Evolutionary conservation across 805 yeast genomes (phyloP), one percentile per base, ranked within the genome.

Genomic region (Yueomyces sinensis): DNA sequence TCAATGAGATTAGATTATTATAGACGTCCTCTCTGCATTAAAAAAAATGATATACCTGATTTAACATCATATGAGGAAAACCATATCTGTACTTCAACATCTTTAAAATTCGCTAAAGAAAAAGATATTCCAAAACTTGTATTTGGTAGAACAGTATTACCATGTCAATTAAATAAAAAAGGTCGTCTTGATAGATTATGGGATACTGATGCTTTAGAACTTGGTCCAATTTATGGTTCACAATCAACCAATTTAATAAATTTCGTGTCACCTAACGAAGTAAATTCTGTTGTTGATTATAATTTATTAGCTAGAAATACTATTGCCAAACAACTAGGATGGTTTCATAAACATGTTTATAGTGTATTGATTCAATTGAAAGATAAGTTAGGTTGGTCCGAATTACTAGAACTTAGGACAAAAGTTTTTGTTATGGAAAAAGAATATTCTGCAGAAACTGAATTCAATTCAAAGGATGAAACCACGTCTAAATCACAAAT

Each of bases 301-400:
- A 43, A 45, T 13, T 30, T 54, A 29, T 39, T 56, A 30, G 39
- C 45, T n/a, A 43, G 56, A 31, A 56, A 51, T 38, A 40, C 54
- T 15, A 38, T 48, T 16, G 49, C 52, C 4, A 49, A 48, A 22
- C 50, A 47, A 25, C 43, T 41, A 25, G 46, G 49, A 29, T 45
- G 50, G 50, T 54, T 49, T 19, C 44, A 49, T 33, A 33, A 36
- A 29, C 40, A 58, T 35, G 82, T 82, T 1, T 89, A 83, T 52
- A 77, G 76, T 30, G 56, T 86, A 37, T 56, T 89, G 37, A 74
- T 93, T 4, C 63, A 73, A 7, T 68, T 91, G 42, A 73, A 76
- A 3, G 68, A 76, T 15, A 58, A 66, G 17, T 62, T 76, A 29
- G 95, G 95, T 4, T 89, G 98, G 98, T 83, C 82, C 44, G 71